Evolutionary conservation across 257 asterid genomes (phyloP).

Genomic region (Salvia miltiorrhiza): DNA sequence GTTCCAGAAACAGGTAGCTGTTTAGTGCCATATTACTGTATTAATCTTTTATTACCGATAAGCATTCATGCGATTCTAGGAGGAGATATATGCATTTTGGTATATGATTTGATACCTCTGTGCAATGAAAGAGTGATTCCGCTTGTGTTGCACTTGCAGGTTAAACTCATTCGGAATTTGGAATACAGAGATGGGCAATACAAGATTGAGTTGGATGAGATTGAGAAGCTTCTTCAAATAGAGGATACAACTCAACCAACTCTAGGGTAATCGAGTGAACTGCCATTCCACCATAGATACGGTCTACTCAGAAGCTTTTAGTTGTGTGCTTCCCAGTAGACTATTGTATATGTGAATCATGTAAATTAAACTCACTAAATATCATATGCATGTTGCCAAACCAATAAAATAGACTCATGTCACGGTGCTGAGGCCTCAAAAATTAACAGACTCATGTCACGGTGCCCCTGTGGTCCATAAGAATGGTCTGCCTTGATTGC

Average conservation of each 20-base stretch:
- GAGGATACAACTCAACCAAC: conserved; percentile 31
- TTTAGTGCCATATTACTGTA: background rate
- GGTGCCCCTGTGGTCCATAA: conserved; percentile 70
- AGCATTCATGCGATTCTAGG: background rate
- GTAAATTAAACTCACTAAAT: background rate
- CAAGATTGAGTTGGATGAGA: conserved; percentile 63
- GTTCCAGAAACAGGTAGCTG: conserved; percentile 76
- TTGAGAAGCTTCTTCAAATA: conserved; percentile 67
- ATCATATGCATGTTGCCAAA: background rate
- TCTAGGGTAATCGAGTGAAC: conserved; percentile 11
- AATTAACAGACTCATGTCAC: too few relatives aligned
- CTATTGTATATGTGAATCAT: background rate
- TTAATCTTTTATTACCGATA: background rate
- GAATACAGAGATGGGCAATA: conserved; percentile 66
- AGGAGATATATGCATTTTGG: background rate
- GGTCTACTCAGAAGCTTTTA: background rate
- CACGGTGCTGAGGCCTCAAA: too few relatives aligned
- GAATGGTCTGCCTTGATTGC: conserved; percentile 42
- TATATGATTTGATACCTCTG: conserved; percentile 25
- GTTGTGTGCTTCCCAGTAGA: too few relatives aligned
- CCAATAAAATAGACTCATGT: conserved; percentile 9
- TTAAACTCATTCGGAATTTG: conserved; percentile 56
- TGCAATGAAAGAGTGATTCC: background rate
- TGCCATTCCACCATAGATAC: too few relatives aligned
- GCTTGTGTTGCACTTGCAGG: conserved; percentile 50